phyloP scores from a whole-genome alignment of 2,329 filamentous ascomycete genomes.

The Gnomoniopsis smithogilvyi region DNA sequence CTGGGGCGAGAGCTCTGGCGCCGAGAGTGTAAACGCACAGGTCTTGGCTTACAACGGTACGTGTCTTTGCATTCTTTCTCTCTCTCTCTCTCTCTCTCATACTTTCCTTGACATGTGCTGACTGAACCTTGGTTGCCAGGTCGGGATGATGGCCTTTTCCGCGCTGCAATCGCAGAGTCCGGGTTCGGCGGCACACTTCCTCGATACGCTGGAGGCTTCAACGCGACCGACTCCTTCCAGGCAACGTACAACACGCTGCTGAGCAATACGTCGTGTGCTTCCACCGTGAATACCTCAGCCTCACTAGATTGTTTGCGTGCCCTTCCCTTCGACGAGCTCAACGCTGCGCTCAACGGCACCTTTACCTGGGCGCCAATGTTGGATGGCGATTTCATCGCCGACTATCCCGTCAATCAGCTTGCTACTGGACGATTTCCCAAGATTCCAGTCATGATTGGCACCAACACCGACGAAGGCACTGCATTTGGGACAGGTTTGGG shows the following conservation, averaged over 20 bases:
- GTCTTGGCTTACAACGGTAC: conserved; percentile 44
- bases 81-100: not conserved
- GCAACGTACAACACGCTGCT: conserved; percentile 26
- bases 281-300: conserved; percentile 23
- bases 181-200: conserved; percentile 34
- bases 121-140: conserved; percentile 15
- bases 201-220: conserved; percentile 29
- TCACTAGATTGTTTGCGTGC: conserved; percentile 21
- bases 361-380: conserved; percentile 15
- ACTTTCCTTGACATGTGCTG: not conserved
- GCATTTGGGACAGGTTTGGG: conserved; percentile 8
- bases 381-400: conserved; percentile 19
- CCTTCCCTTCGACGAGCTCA: conserved; percentile 15
- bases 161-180: conserved; percentile 46
- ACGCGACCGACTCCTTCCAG: conserved; percentile 27
- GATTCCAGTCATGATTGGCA: conserved; percentile 15
- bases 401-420: conserved; percentile 12
- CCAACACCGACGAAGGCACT: conserved; percentile 15
- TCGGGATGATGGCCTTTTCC: conserved; percentile 49
- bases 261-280: conserved; percentile 25
- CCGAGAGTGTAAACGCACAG: conserved; percentile 41
- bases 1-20: conserved; percentile 50
- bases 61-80: not conserved
- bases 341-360: conserved; percentile 16
- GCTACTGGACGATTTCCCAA: conserved; percentile 5